These are phyloP conservation scores for Trametes gibbosa DNA, from an alignment of 768 basidiomycete species.

Conservation along the genomic window DNA sequence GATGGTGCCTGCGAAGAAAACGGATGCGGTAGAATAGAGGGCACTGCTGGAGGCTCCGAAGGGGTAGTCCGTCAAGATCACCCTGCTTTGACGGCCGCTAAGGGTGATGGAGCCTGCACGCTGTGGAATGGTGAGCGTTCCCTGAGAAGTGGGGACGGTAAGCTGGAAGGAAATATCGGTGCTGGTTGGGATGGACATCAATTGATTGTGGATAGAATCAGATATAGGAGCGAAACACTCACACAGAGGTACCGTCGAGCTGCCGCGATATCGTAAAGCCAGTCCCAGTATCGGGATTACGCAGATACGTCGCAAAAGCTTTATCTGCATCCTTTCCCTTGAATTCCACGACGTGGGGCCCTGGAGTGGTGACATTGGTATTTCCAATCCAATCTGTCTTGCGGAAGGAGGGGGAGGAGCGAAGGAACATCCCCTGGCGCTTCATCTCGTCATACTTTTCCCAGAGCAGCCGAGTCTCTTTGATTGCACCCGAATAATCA, in stretches of 20 bases:
- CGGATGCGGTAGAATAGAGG: constrained; percentile 69
- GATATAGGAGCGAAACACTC: constrained; percentile 23
- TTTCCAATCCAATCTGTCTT: constrained; percentile 77
- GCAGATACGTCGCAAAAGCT: constrained; percentile 61
- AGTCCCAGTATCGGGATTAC: constrained; percentile 64
- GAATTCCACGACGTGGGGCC: constrained; percentile 31
- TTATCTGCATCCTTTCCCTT: constrained; percentile 35
- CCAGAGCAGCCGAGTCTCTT: constrained; percentile 64
- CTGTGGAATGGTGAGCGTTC: constrained; percentile 54
- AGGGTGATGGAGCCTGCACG: constrained; percentile 56
- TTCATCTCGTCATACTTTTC: constrained; percentile 78
- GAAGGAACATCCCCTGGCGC: constrained; percentile 72
- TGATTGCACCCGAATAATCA: constrained; percentile 74
- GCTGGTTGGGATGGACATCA: constrained; percentile 27
- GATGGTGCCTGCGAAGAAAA: constrained; percentile 61
- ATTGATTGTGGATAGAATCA: neutral
- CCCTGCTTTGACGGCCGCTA: constrained; percentile 68
- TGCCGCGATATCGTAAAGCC: constrained; percentile 75
- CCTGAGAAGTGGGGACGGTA: constrained; percentile 54
- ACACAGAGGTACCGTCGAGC: constrained; percentile 64
- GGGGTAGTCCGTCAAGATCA: constrained; percentile 67
- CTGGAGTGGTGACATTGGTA: constrained; percentile 42
- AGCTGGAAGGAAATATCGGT: constrained; percentile 55
- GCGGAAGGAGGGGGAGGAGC: constrained; percentile 74
- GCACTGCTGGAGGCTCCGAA: constrained; percentile 58